A percentile compares a stretch with the other conserved stretches of the same genome.
Conservation (phyloP, 2,329 filamentous ascomycete genomes). For the Lasiodiplodia hormozganensis region DNA sequence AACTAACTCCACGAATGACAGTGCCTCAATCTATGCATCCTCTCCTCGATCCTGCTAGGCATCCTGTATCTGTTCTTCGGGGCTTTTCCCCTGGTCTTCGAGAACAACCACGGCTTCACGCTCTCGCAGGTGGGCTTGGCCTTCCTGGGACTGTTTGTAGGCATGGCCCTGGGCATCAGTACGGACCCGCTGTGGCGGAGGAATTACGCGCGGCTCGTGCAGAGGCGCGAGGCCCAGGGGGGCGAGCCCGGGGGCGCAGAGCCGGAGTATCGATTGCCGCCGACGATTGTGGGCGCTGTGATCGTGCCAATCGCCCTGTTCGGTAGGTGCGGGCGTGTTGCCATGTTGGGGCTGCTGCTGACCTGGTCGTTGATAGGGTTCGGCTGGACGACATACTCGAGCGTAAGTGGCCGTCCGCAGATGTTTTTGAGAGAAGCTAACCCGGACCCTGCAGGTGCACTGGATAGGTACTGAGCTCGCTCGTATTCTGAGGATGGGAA, state of each 20-base stretch:
- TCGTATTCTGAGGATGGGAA: constrained; percentile 37
- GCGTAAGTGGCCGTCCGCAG: constrained; percentile 70
- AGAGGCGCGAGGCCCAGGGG: constrained; percentile 58
- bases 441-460: constrained; percentile 51
- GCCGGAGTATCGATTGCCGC: constrained; percentile 85
- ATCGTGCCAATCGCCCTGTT: constrained; percentile 84
- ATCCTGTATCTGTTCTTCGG: constrained; percentile 92
- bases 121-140: constrained; percentile 80
- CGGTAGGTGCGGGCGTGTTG: constrained; percentile 54
- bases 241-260: constrained; percentile 68
- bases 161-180: constrained; percentile 69
- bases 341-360: constrained; percentile 35
- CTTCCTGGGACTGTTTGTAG: constrained; percentile 75
- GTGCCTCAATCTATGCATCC: constrained; percentile 78
- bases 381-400: constrained; percentile 80
- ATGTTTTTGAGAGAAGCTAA: constrained; percentile 44
- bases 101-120: constrained; percentile 75
- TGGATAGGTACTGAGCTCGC: constrained; percentile 54
- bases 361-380: constrained; percentile 60
- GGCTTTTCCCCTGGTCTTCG: constrained; percentile 82
- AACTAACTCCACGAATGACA: constrained; percentile 37
- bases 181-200: constrained; percentile 72
- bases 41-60: constrained; percentile 84
- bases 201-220: constrained; percentile 65
- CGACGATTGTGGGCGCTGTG: constrained; percentile 70